phyloP scores from a whole-genome alignment of 2,329 filamentous ascomycete genomes.

The Pyricularia grisea region DNA sequence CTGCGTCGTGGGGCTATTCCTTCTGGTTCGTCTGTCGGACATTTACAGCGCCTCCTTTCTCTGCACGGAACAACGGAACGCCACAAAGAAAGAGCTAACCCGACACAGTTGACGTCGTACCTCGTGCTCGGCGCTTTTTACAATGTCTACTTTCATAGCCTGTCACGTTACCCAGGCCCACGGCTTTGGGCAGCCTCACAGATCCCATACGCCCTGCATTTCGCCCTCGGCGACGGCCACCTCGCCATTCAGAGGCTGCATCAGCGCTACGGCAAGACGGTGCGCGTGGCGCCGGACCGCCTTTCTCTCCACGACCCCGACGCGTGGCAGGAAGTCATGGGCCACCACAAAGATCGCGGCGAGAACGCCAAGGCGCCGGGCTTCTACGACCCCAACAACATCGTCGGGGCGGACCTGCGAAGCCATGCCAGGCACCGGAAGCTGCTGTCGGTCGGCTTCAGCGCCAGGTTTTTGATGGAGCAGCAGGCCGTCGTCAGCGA shows the following conservation, averaged over 20 bases:
- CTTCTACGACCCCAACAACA: conserved; percentile 4
- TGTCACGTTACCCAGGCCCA: too few species aligned
- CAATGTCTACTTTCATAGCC: too few species aligned
- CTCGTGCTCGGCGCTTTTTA: too few species aligned
- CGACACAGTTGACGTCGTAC: too few species aligned
- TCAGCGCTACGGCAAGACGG: conserved; percentile 27
- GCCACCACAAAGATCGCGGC: conserved; percentile 3
- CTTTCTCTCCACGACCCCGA: conserved; percentile 26
- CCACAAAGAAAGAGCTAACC: too few species aligned
- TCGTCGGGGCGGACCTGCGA: background rate
- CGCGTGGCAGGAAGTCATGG: conserved; percentile 25
- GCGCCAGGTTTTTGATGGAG: conserved; percentile 14
- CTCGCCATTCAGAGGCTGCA: conserved; percentile 16
- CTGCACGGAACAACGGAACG: too few species aligned
- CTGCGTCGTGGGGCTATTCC: too few species aligned
- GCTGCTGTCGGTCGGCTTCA: conserved; percentile 15
- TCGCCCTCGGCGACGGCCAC: too few species aligned
- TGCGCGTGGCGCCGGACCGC: conserved; percentile 31
- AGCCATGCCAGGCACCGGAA: conserved; percentile 13
- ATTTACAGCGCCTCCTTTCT: too few species aligned
- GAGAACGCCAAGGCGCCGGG: conserved; percentile 7
- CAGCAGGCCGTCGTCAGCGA: conserved; percentile 13
- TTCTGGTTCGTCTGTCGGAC: too few species aligned
- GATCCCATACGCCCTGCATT: too few species aligned
- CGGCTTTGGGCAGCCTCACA: too few species aligned